These are phyloP conservation scores for Vaccinium corymbosum DNA, from an alignment of 148 eudicot genomes.

Conservation along the genomic window DNA sequence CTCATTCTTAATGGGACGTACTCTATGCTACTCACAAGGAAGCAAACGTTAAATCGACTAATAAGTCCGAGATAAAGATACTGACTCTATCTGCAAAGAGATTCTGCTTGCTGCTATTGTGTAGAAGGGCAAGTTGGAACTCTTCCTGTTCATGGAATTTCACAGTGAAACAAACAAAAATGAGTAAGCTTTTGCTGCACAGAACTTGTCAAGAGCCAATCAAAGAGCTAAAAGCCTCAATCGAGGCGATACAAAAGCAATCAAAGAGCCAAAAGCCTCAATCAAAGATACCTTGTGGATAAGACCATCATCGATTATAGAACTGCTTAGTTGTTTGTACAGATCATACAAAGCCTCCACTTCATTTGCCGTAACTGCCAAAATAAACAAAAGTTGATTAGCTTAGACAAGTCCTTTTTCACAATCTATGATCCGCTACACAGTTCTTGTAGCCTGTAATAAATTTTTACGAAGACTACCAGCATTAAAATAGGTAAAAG, in stretches of 20 bases:
- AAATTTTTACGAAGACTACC: not conserved
- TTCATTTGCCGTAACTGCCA: slow-evolving; percentile 46
- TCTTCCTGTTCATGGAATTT: slow-evolving; percentile 40
- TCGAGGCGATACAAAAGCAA: not conserved
- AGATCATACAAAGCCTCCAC: slow-evolving; percentile 41
- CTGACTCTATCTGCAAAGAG: slow-evolving; percentile 48
- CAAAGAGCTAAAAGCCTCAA: slow-evolving; percentile 6
- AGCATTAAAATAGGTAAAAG: not conserved
- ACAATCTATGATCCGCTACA: not conserved
- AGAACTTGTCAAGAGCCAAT: not conserved
- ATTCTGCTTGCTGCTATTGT: slow-evolving; percentile 28
- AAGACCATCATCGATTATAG: slow-evolving; percentile 39
- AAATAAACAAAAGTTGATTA: not conserved
- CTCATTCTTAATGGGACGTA: not conserved
- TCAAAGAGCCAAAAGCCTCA: not conserved
- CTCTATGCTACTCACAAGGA: no score
- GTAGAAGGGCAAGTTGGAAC: slow-evolving; percentile 46
- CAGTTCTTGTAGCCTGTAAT: not conserved
- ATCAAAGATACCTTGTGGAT: slow-evolving; percentile 41
- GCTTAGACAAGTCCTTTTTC: not conserved
- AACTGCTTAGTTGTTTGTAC: slow-evolving; percentile 37
- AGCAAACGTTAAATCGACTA: not conserved
- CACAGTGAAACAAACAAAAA: not conserved
- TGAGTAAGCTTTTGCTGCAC: not conserved
- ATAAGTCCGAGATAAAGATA: not conserved